Conservation (phyloP, 148 eudicot species). For the Rhododendron molle region DNA sequence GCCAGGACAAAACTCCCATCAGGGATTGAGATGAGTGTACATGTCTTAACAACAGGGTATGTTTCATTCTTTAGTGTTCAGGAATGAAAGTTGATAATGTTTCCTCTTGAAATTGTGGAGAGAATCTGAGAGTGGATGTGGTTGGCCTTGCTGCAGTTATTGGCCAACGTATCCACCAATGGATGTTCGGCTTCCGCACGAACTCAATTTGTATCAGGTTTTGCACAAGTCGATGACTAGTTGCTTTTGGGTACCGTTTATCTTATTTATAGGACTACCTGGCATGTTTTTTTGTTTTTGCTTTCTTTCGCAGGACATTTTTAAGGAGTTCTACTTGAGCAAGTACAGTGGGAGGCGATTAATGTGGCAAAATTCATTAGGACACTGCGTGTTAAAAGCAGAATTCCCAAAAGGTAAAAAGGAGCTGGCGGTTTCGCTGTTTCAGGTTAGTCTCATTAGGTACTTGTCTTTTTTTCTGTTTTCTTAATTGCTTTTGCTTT, state of each 20-base stretch:
- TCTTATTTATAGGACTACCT: slow-evolving; percentile 1
- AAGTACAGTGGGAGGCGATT: slow-evolving; percentile 91
- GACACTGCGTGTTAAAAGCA: slow-evolving; percentile 90
- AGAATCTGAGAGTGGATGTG: not conserved
- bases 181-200: slow-evolving; percentile 95
- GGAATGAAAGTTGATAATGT: not conserved
- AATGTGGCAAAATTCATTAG: slow-evolving; percentile 98
- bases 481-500: not conserved
- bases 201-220: slow-evolving; percentile 95
- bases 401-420: slow-evolving; percentile 87
- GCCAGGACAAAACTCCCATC: slow-evolving; percentile 94
- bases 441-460: slow-evolving; percentile 65
- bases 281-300: slow-evolving; percentile 4
- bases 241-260: not conserved
- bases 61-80: slow-evolving; percentile 7
- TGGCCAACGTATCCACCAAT: slow-evolving; percentile 99
- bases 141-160: slow-evolving; percentile 53
- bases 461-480: not conserved
- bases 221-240: slow-evolving; percentile 13
- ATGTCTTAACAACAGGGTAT: slow-evolving; percentile 94
- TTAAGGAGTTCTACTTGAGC: slow-evolving; percentile 91
- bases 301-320: slow-evolving; percentile 64
- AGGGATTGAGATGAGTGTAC: slow-evolving; percentile 98
- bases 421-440: slow-evolving; percentile 93
- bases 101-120: not conserved